Percentiles rank a stretch among this genome's conserved stretches.
Conservation (phyloP, 805 yeast genomes). For the Wickerhamomyces ciferrii region DNA sequence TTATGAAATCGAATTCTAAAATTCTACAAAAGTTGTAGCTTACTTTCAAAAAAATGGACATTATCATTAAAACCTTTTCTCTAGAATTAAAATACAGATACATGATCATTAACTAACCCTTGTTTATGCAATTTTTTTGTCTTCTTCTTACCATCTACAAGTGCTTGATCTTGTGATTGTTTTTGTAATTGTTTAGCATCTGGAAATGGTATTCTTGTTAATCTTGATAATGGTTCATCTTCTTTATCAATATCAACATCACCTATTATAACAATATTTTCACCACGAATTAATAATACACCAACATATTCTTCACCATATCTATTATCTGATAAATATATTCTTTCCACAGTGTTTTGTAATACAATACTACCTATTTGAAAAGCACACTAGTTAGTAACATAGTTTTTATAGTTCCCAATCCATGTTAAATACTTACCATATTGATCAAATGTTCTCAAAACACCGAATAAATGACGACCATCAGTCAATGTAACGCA, state of each 20-base stretch:
- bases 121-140: conserved; percentile 43
- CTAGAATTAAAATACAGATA: conserved; percentile 39
- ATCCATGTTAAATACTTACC: conserved; percentile 25
- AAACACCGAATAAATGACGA: conserved; percentile 76
- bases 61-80: not conserved
- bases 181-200: conserved; percentile 48
- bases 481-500: conserved; percentile 89
- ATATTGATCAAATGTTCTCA: conserved; percentile 93
- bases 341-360: conserved; percentile 86
- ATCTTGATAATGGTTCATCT: conserved; percentile 56
- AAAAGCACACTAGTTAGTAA: not conserved
- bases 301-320: conserved; percentile 81
- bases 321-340: conserved; percentile 52
- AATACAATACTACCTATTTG: conserved; percentile 71
- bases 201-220: conserved; percentile 55
- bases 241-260: conserved; percentile 88
- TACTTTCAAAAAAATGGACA: conserved; percentile 1
- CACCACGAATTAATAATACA: conserved; percentile 88
- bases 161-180: conserved; percentile 25
- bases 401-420: not conserved
- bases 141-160: conserved; percentile 37
- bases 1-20: no score
- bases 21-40: no score
- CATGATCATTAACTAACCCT: conserved; percentile 54
- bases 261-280: conserved; percentile 90